Evolutionary conservation across 129 eudicot genomes (phyloP), one percentile per base, ranked within the genome.

Genomic region (Sambucus nigra): DNA sequence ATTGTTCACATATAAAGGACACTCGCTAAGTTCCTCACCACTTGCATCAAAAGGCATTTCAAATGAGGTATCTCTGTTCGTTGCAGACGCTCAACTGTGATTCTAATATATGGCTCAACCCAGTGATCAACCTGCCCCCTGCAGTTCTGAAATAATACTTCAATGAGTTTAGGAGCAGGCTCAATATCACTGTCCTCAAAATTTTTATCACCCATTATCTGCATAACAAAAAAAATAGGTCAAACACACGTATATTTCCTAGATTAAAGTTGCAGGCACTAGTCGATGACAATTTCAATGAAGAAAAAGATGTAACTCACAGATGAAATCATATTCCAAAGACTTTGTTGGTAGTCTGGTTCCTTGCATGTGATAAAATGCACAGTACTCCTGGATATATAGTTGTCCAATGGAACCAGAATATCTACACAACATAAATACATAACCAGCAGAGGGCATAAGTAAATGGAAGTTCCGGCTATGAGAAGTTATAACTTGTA

Each of bases 101-200:
- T 73, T 69, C 92, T 71, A 23, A 88, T 52, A 68, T 80, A 88
- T 12, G 97, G 97, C 65, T 88, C 97, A 65, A 80, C 87, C 94
- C 97, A 88, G 38, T 88, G 94, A 61, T 88, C 94, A 49, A 83
- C 97, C 62, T 77, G 92, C n/a, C 94, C 97, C 69, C 77, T 73
- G 80, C 94, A 84, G 78, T 80, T 84, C 47, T 80, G 92, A 59
- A 88, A 81, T 28, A 84, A 70, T 27, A 88, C 94, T 75, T 88
- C 92, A 49, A 88, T 80, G 48, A 88, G 94, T 85, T 88, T 88
- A 33, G 97, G 97, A 75, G 97, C 97, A 46, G 97, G 84, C 74
- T 88, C 97, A 70, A 88, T 84, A 74, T 88, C 97, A 39, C 64
- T 82, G 73, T 88, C 97, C 80, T 84, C 97, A 54, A 84, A 53